Evolutionary conservation across 352 stramenopile species (phyloP).

Genomic region (Stramenopiles sp.): DNA sequence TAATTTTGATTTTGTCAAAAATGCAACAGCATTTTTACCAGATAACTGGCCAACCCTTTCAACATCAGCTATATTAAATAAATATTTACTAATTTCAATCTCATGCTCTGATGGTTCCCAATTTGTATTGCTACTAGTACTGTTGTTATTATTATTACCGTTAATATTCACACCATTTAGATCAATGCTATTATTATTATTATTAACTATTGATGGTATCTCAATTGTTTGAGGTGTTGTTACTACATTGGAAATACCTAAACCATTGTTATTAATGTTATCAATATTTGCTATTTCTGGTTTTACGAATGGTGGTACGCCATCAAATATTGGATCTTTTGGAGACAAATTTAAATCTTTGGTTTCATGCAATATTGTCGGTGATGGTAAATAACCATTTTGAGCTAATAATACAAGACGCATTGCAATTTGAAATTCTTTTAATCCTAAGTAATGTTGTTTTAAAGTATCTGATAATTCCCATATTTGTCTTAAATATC

Average conservation of each 20-base stretch:
- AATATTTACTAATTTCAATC: not conserved
- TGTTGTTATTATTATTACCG: too few species aligned
- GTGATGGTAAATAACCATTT: slow-evolving; percentile 13
- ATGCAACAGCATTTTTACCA: slow-evolving; percentile 19
- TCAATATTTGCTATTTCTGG: too few species aligned
- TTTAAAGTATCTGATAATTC: slow-evolving; percentile 18
- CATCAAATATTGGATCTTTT: not conserved
- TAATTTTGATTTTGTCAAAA: slow-evolving; percentile 20
- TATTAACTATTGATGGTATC: too few species aligned
- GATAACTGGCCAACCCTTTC: not conserved
- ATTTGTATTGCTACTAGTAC: not conserved
- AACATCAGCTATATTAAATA: not conserved
- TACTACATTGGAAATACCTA: too few species aligned
- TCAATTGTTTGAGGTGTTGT: too few species aligned
- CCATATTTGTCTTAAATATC: slow-evolving; percentile 25
- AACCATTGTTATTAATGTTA: too few species aligned
- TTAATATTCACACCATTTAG: too few species aligned
- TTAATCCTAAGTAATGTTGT: slow-evolving; percentile 13
- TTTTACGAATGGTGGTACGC: not conserved
- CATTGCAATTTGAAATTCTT: slow-evolving; percentile 19
- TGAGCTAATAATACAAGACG: slow-evolving; percentile 22
- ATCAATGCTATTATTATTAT: too few species aligned
- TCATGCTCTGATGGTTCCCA: not conserved
- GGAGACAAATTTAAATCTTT: not conserved
- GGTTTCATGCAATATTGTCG: not conserved